Base-by-base conservation (phyloP, 805 yeast genomes). In the Sungouiozyma intestinalis region DNA sequence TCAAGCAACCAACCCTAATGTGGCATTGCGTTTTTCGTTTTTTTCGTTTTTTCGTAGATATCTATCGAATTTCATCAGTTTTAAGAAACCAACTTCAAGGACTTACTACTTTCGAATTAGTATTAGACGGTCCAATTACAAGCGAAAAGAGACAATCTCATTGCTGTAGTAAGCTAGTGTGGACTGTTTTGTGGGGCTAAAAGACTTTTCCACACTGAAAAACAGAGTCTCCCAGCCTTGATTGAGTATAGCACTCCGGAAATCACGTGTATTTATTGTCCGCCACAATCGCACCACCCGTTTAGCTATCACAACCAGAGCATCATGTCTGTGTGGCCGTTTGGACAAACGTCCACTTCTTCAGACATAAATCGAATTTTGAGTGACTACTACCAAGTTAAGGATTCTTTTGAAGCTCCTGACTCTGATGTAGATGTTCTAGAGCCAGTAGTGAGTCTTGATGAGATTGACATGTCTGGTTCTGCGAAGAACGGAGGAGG, bases 271-370 rank as follows among this genome's bases (percentile, higher is more conserved):
- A 24, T 24, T 11, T 11, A 24, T 24, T 11, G 29, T 11, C n/a
- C n/a, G n/a, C n/a, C n/a, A n/a, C n/a, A n/a, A n/a, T n/a, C n/a
- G n/a, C n/a, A n/a, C n/a, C n/a, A n/a, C n/a, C n/a, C n/a, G n/a
- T n/a, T n/a, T n/a, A n/a, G n/a, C n/a, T n/a, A n/a, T n/a, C 19
- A 5, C 16, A 13, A 17, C 35, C n/a, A 33, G 14, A 14, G 20
- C 14, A 18, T 5, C 9, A 67, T 68, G 72, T 66, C 73, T 16
- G 62, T 63, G 48, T 68, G 73, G 73, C 71, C 71, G 16, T 67
- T 67, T 53, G 70, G 68, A 54, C 67, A 64, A 50, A 60, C 56
- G 46, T 48, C 15, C 34, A 55, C 52, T 33, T 51, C 57, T 20
- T 57, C 68, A 27, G 59, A 64, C 42, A 59, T 67, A 27, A 64